Evolutionary conservation across 192 early-diverging fungal genomes (phyloP), one percentile per base, ranked within the genome.

Genomic region (Umbelopsis sp.): DNA sequence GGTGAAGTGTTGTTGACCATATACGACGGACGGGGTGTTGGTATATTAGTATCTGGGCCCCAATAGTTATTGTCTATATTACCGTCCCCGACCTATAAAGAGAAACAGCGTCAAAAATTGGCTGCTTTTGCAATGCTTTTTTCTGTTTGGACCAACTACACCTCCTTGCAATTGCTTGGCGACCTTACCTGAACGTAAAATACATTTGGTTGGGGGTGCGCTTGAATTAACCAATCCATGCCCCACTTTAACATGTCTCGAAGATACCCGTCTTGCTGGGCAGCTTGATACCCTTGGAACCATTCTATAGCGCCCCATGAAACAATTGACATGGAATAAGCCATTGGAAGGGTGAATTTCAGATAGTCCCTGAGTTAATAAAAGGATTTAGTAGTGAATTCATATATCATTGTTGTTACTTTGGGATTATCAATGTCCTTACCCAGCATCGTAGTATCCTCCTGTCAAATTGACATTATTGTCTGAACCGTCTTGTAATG

Each of bases 331-430:
- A 88, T 37, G 7, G 82, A 67, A 30, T 86, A 80, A 0, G 85
- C 81, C 48, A 89, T 64, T 37, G 87, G 87, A n/a, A 86, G 80
- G n/a, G 83, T 83, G 52, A 89, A 89, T 70, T 88, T 89, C 30
- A 89, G 37, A 48, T 87, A 85, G 67, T 89, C 87, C 22, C 86
- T 77, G 21, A 13, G 44, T 16, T 20, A 45, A 23, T 11, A 35
- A 41, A 72, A 35, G 11, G 37, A 18, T 52, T 52, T 5, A 22
- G 41, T 25, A 7, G 16, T 21, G 11, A 27, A 15, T 52, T 1
- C 20, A 37, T 33, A 49, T 25, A n/a, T 20, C 18, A 23, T 53
- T 21, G n/a, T 25, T 25, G 15, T 20, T 21, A 10, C 20, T 3
- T 18, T 58, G 0, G 33, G 10, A 33, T 11, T 16, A 25, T 61